Base-by-base conservation (phyloP, 306 rosid species). In the Luffa acutangula region DNA sequence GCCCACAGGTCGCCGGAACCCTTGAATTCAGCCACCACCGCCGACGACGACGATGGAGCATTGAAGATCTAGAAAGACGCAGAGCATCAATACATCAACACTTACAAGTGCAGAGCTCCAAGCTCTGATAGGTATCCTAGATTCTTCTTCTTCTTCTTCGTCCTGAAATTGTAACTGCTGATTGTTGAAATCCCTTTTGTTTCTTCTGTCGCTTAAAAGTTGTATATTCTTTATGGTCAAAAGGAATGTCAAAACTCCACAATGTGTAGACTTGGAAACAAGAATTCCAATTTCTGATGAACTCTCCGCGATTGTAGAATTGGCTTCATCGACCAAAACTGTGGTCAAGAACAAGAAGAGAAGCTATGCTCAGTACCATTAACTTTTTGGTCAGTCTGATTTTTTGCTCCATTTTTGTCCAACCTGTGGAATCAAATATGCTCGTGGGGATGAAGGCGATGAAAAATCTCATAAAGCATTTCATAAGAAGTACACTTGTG, bases 401-500 rank as follows among this genome's bases (percentile, higher is more conserved):
- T 95, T 92, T 79, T 82, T 84, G 9, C 81, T 91, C 36, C 92
- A 82, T 77, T 42, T 79, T 2, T 94, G 98, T 76, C 63, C 91
- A 25, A 80, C 70, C 3, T 91, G 97, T 58, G 91, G 97, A 11
- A 36, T 91, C 63, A 84, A 89, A 73, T 92, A 85, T 85, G 80
- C 92, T 56, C 91, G 93, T 3, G 93, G 98, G 33, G 89, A 85
- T 11, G 82, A 66, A 33, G 82, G 75, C 3, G 93, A 91, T 79
- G 97, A 92, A 87, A 91, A 88, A 84, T 64, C 85, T 39, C 98
- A 94, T 80, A n/a, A n/a, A n/a, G n/a, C n/a, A n/a, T n/a, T n/a
- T n/a, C n/a, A n/a, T n/a, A n/a, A n/a, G n/a, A n/a, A n/a, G n/a
- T n/a, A n/a, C n/a, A n/a, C n/a, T n/a, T n/a, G n/a, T n/a, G n/a